Evolutionary conservation across 306 rosid species (phyloP).

Genomic region (Acacia crassicarpa): DNA sequence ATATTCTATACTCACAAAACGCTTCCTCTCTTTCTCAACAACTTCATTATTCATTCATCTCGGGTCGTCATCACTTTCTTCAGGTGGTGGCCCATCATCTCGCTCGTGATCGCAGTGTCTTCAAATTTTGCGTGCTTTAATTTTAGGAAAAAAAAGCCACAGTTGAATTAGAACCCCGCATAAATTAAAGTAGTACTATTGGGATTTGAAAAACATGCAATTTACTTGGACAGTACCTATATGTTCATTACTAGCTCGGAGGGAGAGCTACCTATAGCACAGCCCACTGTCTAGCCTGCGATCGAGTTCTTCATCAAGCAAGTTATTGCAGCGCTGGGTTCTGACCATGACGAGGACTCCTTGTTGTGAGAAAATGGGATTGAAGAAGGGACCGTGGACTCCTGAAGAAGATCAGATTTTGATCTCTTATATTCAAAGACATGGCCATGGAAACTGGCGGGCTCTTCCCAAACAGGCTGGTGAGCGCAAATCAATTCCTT

Average conservation of each 20-base stretch:
- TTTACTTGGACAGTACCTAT: constrained; percentile 18
- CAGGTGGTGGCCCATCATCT: constrained; percentile 30
- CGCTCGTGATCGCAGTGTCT: not conserved
- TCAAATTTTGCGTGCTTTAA: constrained; percentile 29
- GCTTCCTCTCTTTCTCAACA: not conserved
- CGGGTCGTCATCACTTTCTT: not conserved
- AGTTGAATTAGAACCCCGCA: not conserved
- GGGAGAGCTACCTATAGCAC: not conserved
- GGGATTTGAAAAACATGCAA: constrained; percentile 29
- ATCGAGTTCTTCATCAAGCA: not conserved
- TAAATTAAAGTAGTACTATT: not conserved
- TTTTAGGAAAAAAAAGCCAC: constrained; percentile 6
- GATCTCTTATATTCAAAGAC: constrained; percentile 47
- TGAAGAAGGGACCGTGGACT: constrained; percentile 96
- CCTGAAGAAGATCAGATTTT: constrained; percentile 79
- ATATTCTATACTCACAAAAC: not conserved
- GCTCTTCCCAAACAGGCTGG: constrained; percentile 98
- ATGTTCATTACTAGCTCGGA: not conserved
- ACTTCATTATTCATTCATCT: constrained; percentile 4
- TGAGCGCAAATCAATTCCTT: constrained; percentile 15
- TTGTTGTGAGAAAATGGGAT: constrained; percentile 88
- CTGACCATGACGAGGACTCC: constrained; percentile 67
- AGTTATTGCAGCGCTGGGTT: not conserved
- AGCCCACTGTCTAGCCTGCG: not conserved
- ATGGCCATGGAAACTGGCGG: constrained; percentile 94